Evolutionary conservation across 371 early-diverging fungal genomes (phyloP).

Genomic region (Mucor plumbeus): DNA sequence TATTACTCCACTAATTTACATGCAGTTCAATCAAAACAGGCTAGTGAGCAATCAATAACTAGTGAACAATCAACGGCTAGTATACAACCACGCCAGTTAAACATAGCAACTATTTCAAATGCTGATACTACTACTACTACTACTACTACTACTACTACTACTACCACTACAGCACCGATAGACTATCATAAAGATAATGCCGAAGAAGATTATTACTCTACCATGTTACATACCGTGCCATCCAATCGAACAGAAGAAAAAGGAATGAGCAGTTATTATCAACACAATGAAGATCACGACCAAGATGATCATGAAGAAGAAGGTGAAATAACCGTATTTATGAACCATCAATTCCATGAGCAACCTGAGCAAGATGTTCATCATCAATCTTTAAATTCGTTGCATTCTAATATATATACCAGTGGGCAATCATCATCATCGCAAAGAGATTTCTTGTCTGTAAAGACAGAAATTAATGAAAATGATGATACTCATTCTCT

Average conservation of each 20-base stretch:
- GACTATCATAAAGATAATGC: neutral
- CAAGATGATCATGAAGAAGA: constrained; percentile 18
- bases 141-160: neutral
- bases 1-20: neutral
- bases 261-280: constrained; percentile 14
- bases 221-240: constrained; percentile 5
- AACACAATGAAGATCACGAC: neutral
- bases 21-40: too few relatives aligned
- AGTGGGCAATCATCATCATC: neutral
- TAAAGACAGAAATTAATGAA: neutral
- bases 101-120: neutral
- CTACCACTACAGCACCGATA: neutral
- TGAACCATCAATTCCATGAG: constrained; percentile 12
- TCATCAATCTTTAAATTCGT: neutral
- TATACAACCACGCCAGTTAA: neutral
- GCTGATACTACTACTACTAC: too few relatives aligned
- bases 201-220: constrained; percentile 25
- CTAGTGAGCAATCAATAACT: neutral
- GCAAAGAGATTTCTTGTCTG: neutral
- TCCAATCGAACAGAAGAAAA: neutral
- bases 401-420: neutral
- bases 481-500: constrained; percentile 4
- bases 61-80: neutral
- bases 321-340: constrained; percentile 32
- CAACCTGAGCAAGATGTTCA: neutral